A percentile compares a stretch with the other conserved stretches of the same genome.
Conservation (phyloP, 73 alveolate species). For the Halteria grandinella region DNA sequence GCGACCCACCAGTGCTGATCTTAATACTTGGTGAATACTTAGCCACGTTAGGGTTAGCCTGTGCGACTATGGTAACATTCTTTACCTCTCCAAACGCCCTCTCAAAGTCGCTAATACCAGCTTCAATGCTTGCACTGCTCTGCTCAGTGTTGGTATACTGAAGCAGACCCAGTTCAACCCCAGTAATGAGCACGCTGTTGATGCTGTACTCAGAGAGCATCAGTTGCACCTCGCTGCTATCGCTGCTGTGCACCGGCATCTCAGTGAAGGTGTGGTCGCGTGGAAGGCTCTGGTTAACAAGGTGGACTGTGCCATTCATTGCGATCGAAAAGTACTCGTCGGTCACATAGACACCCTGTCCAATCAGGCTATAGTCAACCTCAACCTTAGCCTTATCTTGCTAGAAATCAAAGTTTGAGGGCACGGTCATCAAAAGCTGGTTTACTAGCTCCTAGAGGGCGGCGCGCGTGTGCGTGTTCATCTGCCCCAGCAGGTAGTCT, state of each 20-base stretch:
- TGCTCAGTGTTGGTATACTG: neutral
- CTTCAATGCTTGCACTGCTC: conserved; percentile 34
- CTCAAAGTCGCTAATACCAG: conserved; percentile 17
- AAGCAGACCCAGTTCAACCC: conserved; percentile 11
- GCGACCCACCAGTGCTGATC: neutral
- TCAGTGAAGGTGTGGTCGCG: no score
- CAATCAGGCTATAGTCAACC: conserved; percentile 3
- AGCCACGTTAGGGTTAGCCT: neutral
- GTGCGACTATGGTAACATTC: neutral
- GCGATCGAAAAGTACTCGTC: conserved; percentile 9
- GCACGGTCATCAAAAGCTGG: neutral
- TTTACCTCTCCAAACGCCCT: conserved; percentile 21
- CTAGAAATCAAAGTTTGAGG: neutral
- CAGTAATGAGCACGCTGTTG: neutral
- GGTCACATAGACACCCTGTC: conserved; percentile 12
- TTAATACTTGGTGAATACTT: neutral
- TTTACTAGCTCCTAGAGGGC: neutral
- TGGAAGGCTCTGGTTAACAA: no score
- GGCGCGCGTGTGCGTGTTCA: neutral
- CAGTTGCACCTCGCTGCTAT: conserved; percentile 8
- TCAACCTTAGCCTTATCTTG: neutral
- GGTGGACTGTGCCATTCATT: conserved; percentile 19
- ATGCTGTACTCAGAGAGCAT: conserved; percentile 7
- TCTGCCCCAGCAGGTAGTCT: neutral
- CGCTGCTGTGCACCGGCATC: conserved; percentile 34